Evolutionary conservation across 345 rosid genomes (phyloP).

Genomic region (Atalantia buxifolia): DNA sequence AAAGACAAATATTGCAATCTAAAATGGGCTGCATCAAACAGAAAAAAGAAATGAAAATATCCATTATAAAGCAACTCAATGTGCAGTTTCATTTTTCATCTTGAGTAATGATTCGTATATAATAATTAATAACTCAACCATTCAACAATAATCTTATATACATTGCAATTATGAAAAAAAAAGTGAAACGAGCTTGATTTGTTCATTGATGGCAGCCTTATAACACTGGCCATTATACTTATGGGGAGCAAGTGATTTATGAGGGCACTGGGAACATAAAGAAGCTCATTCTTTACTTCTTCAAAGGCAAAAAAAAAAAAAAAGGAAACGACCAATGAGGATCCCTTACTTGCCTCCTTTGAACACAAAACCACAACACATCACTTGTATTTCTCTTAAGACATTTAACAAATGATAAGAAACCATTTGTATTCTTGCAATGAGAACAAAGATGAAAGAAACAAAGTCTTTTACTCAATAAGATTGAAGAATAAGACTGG

Average conservation of each 20-base stretch:
- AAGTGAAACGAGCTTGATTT: conserved; percentile 59
- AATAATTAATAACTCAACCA: too few species aligned
- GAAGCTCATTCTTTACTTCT: conserved; percentile 65
- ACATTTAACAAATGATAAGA: not conserved
- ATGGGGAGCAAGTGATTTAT: conserved; percentile 45
- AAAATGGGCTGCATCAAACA: not conserved
- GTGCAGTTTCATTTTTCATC: too few species aligned
- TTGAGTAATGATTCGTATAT: too few species aligned
- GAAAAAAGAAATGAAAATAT: not conserved
- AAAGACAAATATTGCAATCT: not conserved
- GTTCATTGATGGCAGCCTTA: conserved; percentile 70
- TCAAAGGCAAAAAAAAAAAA: conserved; percentile 63
- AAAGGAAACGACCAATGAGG: not conserved
- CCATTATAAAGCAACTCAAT: not conserved
- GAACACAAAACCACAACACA: conserved; percentile 21
- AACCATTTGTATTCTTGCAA: not conserved
- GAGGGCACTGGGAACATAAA: conserved; percentile 47
- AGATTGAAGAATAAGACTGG: not conserved
- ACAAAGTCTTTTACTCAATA: not conserved
- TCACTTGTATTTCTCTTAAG: not conserved
- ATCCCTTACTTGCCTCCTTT: conserved; percentile 17
- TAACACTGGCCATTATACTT: conserved; percentile 28
- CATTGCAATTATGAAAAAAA: too few species aligned
- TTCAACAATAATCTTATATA: too few species aligned
- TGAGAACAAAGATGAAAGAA: not conserved